Base-by-base conservation (phyloP, 2,329 filamentous ascomycete species). In the Trichophyton benhamiae region DNA sequence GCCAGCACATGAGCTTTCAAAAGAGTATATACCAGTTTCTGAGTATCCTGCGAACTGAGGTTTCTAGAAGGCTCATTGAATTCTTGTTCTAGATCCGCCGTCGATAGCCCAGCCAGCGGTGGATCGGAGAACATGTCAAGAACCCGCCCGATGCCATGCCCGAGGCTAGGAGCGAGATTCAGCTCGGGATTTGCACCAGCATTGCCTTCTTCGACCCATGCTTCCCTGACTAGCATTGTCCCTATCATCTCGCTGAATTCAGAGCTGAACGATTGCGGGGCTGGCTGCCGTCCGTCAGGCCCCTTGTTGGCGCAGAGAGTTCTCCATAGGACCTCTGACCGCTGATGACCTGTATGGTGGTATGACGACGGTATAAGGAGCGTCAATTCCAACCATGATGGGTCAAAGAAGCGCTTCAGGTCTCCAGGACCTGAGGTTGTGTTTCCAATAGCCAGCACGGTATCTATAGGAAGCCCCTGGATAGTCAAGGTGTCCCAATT, bases 261-360 rank as follows among this genome's bases (percentile, higher is more conserved):
- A 2, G 15, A 36, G 17, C 53, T 57, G 57, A 62, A 65, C n/a
- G 8, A 46, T 15, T 8, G 44, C 3, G 63, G 63, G 3, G 63
- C 62, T 20, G 63, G 62, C 8, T 20, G n/a, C 3, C 7, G 22
- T 15, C 52, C 17, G 4, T 53, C 58, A n/a, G 49, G 22, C 25
- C 57, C 44, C 9, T 63, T 49, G 44, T 65, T 57, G 6, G 30
- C 62, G 41, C 63, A 65, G n/a, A 63, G 33, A 1, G 63, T 65
- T 8, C 63, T 60, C 63, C 63, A 65, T 17, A 65, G 58, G 1
- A 30, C 63, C 46, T 65, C 62, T 2, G 62, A 63, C 22, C 63
- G 60, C n/a, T 17, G 44, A 25, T 62, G 62, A 11, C 60, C 58
- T 6, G 55, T 42, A 46, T 44, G 55, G 20, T 62, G 62, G 27